Evolutionary conservation across 78 protist genomes (phyloP), one percentile per base, ranked within the genome.

Genomic region (Protostelium mycophagum): DNA sequence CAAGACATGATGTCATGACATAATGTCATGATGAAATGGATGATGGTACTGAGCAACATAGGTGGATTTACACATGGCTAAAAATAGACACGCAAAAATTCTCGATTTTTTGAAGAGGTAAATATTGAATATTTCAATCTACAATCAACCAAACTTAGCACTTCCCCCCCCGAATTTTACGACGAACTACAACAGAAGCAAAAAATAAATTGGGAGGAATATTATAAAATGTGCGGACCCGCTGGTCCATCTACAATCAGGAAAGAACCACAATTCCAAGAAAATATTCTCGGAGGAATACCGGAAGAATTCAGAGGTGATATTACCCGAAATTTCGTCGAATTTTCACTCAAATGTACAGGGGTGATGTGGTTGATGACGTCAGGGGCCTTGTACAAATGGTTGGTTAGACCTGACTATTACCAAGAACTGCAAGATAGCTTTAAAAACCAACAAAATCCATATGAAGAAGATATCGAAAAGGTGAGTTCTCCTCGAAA

Each of bases 401-500:
- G 73, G 73, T 25, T 51, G 73, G 16, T 51, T 16, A 51, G 16
- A 25, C 31, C 73, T 25, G 73, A 51, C 16, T 51, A 51, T 51
- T 51, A 51, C 16, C 31, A 51, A 51, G 73, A 51, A 16, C 16
- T 51, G 73, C 5, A 16, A 16, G 16, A 16, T 25, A 51, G 16
- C 1, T 89, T 89, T 36, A 36, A 89, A 84, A 83, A 36, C 63
- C 92, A 93, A 25, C 38, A 37, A 0, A 87, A 86, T 16, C 28
- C 37, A 35, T 85, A 88, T 38, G 38, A 85, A 10, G 35, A 31
- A 36, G 93, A 91, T 36, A 93, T 93, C 38, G 93, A 90, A 39
- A 93, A 89, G 16, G 73, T 51, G 73, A 51, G 73, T 25, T 25
- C 16, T 51, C 73, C n/a, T n/a, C n/a, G n/a, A n/a, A n/a, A n/a